Evolutionary conservation across 495 filamentous ascomycete genomes (phyloP), one percentile per base, ranked within the genome.

Genomic region (Xylaria grammica): DNA sequence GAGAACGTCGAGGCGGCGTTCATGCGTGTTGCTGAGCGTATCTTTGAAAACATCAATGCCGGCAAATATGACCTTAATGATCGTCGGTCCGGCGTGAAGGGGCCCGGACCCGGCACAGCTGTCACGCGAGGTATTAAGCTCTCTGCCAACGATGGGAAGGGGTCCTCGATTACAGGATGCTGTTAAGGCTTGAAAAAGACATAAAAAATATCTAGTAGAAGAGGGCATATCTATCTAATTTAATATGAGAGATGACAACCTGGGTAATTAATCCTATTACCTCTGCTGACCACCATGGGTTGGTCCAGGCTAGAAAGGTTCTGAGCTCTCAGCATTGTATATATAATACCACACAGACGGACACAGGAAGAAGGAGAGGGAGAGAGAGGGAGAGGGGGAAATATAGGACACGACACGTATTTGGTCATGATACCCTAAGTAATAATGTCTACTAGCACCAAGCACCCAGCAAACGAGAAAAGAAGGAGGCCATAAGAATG

Each of bases 21-120:
- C 69, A 83, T 96, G 72, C 88, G 95, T 69, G 93, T 97, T 34
- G 94, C 95, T 36, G 91, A 96, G 79, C 83, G 92, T 67, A 97
- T 99, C 65, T 96, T 94, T 79, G 86, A 91, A 75, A 97, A 97
- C 76, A 96, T 99, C 61, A 92, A 96, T 78, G 88, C 89, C 24
- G 95, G 95, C 3, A 91, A 85, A 70, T 97, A 97, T 76, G 93
- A 97, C 77, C 80, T 99, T 66, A 96, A 97, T 77, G 95, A 97
- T 78, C 86, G 93, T 67, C 85, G 94, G 68, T 92, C 89, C 61
- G 95, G 95, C n/a, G 95, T 99, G 40, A 97, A 97, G 76, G 80
- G 78, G 2, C 80, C 75, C 1, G 75, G 68, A 4, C 72, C 72
- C 17, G 67, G 64, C 34, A 46, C 53, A 2, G 88, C 89, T 15